phyloP scores from a whole-genome alignment of 768 basidiomycete species.

The Terana coerulea region DNA sequence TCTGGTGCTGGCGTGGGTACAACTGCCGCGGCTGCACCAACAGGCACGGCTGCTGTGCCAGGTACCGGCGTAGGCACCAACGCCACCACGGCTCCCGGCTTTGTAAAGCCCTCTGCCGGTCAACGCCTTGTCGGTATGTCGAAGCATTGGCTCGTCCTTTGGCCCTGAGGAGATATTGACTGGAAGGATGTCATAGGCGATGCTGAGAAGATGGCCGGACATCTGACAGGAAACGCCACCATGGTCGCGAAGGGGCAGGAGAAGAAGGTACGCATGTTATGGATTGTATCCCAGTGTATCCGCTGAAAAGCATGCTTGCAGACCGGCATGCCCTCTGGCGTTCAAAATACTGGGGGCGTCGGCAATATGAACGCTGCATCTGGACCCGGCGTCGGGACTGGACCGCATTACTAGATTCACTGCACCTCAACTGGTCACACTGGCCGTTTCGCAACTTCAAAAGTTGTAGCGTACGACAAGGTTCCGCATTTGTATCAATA shows the following conservation, averaged over 20 bases:
- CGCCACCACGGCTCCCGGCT: neutral
- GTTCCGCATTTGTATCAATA: too few species aligned
- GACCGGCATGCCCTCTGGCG: conserved; percentile 9
- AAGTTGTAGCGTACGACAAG: too few species aligned
- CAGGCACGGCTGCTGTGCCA: neutral
- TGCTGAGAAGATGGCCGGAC: conserved; percentile 12
- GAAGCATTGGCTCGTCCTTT: neutral
- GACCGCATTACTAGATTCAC: neutral
- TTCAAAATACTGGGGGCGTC: neutral
- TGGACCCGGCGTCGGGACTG: neutral
- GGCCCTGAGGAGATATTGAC: neutral
- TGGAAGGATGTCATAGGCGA: conserved; percentile 1
- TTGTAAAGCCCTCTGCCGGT: neutral
- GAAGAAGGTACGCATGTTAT: conserved; percentile 12
- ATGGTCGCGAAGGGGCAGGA: conserved; percentile 11
- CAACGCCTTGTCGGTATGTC: conserved; percentile 5
- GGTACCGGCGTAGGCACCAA: neutral
- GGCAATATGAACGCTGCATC: conserved; percentile 6
- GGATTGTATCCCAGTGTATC: neutral
- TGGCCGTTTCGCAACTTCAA: too few species aligned
- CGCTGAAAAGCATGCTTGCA: neutral
- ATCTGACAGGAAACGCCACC: conserved; percentile 3
- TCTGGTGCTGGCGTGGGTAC: too few species aligned
- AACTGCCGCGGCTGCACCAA: too few species aligned
- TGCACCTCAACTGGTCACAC: neutral